Evolutionary conservation across 139 green algal species (phyloP), one percentile per base, ranked within the genome.

Genomic region (Desmodesmus armatus): DNA sequence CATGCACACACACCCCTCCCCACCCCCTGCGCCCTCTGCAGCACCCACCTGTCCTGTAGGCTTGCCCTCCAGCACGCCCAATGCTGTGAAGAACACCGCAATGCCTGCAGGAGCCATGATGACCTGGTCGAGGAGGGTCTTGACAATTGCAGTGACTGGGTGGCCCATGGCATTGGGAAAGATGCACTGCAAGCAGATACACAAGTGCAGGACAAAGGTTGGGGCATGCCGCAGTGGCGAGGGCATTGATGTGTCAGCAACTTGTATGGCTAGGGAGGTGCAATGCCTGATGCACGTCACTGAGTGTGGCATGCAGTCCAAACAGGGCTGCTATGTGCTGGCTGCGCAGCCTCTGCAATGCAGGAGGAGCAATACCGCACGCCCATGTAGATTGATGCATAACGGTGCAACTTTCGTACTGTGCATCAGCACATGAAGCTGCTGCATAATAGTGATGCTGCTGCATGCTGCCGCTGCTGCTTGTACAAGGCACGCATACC

Each of bases 71-170:
- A 92, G 72, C 31, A 84, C 19, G 74, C 85, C 82, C 65, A 92
- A 74, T 55, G 69, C 49, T 9, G 29, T 21, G 75, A 92, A 93
- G 82, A 93, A 93, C 55, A 91, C 31, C 2, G 74, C 85, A 58
- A 79, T 78, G 6, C 80, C 80, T 31, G 87, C 31, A 13, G 90
- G 90, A 27, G 89, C 88, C 82, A 93, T 87, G 6, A 90, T 47
- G 7, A 86, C 51, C 73, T 93, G 90, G 71, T 93, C 90, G 19
- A 85, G 49, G 17, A 78, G 40, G 17, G 75, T 92, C 81, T 93
- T 93, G 62, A 70, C 76, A 17, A 88, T 11, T 0, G 89, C 83
- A 27, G 87, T 83, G 3, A 88, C 27, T 19, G 83, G 67, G 55
- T 87, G 67, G 13, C 53, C 65, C 85, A 78, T 84, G 62, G 37